Conservation (phyloP, 495 filamentous ascomycete species). For the Talaromyces nanjingensis region DNA sequence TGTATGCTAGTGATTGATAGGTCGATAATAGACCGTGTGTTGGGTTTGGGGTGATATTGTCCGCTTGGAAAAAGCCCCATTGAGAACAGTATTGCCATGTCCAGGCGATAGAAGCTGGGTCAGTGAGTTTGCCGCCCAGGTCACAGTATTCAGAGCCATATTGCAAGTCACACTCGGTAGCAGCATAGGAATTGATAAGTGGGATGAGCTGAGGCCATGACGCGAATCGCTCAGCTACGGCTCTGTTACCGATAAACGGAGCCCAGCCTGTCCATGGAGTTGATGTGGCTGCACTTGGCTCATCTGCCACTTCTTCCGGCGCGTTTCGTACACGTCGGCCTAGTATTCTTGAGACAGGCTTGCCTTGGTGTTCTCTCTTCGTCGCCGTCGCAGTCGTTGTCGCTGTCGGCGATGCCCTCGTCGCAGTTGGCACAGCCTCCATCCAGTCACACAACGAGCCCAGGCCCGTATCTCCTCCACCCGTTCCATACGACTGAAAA, state of each 20-base stretch:
- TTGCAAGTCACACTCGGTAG: neutral
- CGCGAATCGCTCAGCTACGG: slow-evolving; percentile 38
- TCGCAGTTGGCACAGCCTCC: slow-evolving; percentile 23
- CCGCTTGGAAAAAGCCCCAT: slow-evolving; percentile 50
- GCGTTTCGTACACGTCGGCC: slow-evolving; percentile 10
- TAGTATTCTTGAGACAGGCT: neutral
- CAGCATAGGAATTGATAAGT: slow-evolving; percentile 33
- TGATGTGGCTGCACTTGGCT: neutral
- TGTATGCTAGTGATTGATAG: slow-evolving; percentile 45
- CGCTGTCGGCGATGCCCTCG: slow-evolving; percentile 9
- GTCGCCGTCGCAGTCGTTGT: neutral
- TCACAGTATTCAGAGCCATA: slow-evolving; percentile 34
- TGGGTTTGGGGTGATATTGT: slow-evolving; percentile 38
- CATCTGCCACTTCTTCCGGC: neutral
- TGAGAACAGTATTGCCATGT: slow-evolving; percentile 57
- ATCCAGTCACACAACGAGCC: slow-evolving; percentile 41
- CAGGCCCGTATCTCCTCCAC: slow-evolving; percentile 31
- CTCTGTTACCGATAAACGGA: slow-evolving; percentile 28
- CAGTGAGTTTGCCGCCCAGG: slow-evolving; percentile 27
- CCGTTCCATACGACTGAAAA: slow-evolving; percentile 44
- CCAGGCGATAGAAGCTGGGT: slow-evolving; percentile 42
- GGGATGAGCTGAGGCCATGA: slow-evolving; percentile 34
- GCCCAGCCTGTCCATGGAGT: slow-evolving; percentile 28
- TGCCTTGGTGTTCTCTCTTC: neutral
- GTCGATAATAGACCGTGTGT: slow-evolving; percentile 33